Percentiles rank a stretch among this genome's conserved stretches.
phyloP scores from a whole-genome alignment of 169 alveolate genomes.

The Eimeria maxima region DNA sequence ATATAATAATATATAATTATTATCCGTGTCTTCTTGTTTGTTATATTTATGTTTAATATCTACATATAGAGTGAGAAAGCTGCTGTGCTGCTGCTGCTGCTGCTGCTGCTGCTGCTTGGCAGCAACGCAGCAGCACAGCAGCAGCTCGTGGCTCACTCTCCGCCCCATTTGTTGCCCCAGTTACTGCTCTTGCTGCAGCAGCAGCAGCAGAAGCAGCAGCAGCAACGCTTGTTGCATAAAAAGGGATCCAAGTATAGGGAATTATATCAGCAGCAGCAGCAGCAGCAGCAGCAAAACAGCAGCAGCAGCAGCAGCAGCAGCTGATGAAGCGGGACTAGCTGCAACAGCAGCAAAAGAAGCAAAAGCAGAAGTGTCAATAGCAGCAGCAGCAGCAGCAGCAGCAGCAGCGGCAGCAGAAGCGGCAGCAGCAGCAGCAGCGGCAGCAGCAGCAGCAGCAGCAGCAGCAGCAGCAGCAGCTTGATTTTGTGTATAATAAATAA shows the following conservation, averaged over 20 bases:
- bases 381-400: neutral
- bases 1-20: too few relatives aligned
- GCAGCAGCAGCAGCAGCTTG: too few relatives aligned
- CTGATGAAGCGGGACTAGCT: neutral
- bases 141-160: neutral
- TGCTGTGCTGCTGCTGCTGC: too few relatives aligned
- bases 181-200: neutral
- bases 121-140: conserved; percentile 4
- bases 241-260: neutral
- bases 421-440: conserved; percentile 10
- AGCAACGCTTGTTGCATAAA: too few relatives aligned
- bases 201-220: conserved; percentile 43
- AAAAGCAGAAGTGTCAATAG: conserved; percentile 9
- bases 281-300: neutral
- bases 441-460: neutral
- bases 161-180: conserved; percentile 7
- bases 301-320: conserved; percentile 38
- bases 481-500: too few relatives aligned
- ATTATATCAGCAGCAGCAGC: neutral
- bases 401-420: neutral
- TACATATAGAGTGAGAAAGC: too few relatives aligned
- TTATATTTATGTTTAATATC: too few relatives aligned
- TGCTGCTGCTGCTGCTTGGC: too few relatives aligned
- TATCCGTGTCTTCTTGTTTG: too few relatives aligned
- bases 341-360: neutral